phyloP scores from a whole-genome alignment of 805 yeast species.

The Yamadazyma sp. region DNA sequence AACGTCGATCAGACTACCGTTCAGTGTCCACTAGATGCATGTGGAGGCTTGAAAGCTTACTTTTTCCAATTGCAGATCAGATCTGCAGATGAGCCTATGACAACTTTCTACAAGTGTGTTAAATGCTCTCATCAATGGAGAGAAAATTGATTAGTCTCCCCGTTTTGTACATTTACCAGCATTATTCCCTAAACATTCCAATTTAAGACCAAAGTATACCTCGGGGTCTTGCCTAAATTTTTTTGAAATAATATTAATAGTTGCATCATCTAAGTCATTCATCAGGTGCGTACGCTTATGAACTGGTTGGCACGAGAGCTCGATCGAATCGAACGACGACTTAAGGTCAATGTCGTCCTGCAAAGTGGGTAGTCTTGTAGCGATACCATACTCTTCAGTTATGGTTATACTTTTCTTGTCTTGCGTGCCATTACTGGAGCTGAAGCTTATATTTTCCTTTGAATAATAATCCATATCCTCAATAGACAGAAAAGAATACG shows the following conservation, averaged over 20 bases:
- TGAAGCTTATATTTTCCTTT: not conserved
- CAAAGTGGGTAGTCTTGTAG: constrained; percentile 9
- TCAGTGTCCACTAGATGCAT: constrained; percentile 84
- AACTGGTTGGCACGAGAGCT: constrained; percentile 4
- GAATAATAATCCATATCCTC: constrained; percentile 9
- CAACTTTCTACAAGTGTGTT: constrained; percentile 94
- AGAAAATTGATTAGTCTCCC: constrained; percentile 60
- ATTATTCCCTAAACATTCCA: constrained; percentile 5
- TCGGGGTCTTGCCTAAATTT: constrained; percentile 9
- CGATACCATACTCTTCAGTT: constrained; percentile 1
- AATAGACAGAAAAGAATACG: constrained; percentile 7
- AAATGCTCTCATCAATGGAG: constrained; percentile 95
- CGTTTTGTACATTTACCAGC: not conserved
- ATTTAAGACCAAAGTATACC: constrained; percentile 5
- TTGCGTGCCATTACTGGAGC: not conserved
- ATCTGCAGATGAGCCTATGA: constrained; percentile 99
- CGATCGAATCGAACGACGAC: constrained; percentile 11
- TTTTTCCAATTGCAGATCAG: constrained; percentile 96
- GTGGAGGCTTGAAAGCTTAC: constrained; percentile 90
- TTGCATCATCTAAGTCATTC: constrained; percentile 9
- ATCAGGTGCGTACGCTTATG: not conserved
- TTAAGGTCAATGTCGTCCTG: not conserved
- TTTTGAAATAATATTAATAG: constrained; percentile 7
- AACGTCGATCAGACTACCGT: constrained; percentile 94
- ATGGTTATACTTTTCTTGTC: not conserved